These are phyloP conservation scores for Sugiyamaella americana DNA, from an alignment of 805 yeast genomes.

Conservation along the genomic window DNA sequence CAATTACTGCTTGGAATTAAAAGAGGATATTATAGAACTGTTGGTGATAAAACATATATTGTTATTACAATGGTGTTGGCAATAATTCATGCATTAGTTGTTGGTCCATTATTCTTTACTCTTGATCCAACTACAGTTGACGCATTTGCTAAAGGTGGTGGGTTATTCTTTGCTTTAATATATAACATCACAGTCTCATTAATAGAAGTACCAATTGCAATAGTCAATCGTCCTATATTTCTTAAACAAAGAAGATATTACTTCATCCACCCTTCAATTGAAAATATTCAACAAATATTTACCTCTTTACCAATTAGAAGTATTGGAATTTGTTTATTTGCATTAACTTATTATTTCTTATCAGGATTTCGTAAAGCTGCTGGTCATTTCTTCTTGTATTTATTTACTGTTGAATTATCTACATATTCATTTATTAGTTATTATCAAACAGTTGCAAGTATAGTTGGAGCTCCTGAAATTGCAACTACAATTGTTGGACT, in stretches of 20 bases:
- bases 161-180: conserved; percentile 52
- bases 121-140: conserved; percentile 46
- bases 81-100: conserved; percentile 49
- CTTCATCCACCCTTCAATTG: conserved; percentile 67
- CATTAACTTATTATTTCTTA: conserved; percentile 52
- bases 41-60: conserved; percentile 51
- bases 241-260: conserved; percentile 67
- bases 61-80: conserved; percentile 44
- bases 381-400: conserved; percentile 49
- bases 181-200: conserved; percentile 57
- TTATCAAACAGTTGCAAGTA: conserved; percentile 50
- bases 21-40: conserved; percentile 50
- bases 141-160: conserved; percentile 61
- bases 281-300: conserved; percentile 55
- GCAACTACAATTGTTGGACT: conserved; percentile 60
- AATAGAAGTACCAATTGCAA: conserved; percentile 46
- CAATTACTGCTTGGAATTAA: conserved; percentile 46
- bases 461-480: conserved; percentile 41
- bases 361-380: conserved; percentile 43
- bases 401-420: conserved; percentile 40
- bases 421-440: conserved; percentile 45
- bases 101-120: conserved; percentile 57
- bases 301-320: conserved; percentile 61
- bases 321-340: conserved; percentile 39
- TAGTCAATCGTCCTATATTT: conserved; percentile 52